These are phyloP conservation scores for Yarrowia sp. DNA, from an alignment of 805 yeast genomes.

Conservation along the genomic window DNA sequence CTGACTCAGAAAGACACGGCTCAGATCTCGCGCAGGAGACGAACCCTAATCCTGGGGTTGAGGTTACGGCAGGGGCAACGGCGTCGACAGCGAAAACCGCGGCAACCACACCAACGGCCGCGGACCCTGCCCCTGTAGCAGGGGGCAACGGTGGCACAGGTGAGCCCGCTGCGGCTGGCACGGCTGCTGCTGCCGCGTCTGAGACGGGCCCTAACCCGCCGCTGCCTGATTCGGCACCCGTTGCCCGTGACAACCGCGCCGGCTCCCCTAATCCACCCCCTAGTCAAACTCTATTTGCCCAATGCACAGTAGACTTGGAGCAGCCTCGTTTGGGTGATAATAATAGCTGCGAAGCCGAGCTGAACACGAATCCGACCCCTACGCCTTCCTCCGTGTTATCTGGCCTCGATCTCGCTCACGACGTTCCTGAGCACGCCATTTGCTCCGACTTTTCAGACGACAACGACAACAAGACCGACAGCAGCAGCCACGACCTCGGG, in stretches of 20 bases:
- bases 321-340: slow-evolving; percentile 2
- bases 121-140: no score
- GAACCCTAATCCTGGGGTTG: not conserved
- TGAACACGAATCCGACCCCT: not conserved
- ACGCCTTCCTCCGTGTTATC: not conserved
- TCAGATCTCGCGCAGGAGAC: no score
- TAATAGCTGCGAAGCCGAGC: not conserved
- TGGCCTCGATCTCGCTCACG: not conserved
- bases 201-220: not conserved
- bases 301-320: not conserved
- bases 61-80: no score
- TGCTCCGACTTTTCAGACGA: not conserved
- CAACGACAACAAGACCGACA: not conserved
- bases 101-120: no score
- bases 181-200: no score
- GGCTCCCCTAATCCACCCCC: not conserved
- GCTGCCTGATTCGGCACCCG: no score
- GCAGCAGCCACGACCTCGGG: not conserved
- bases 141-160: no score
- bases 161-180: no score
- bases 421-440: not conserved
- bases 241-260: not conserved
- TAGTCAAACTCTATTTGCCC: slow-evolving; percentile 2
- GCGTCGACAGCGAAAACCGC: no score
- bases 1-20: no score